Base-by-base conservation (phyloP, 805 yeast species). In the Metschnikowia continentalis region DNA sequence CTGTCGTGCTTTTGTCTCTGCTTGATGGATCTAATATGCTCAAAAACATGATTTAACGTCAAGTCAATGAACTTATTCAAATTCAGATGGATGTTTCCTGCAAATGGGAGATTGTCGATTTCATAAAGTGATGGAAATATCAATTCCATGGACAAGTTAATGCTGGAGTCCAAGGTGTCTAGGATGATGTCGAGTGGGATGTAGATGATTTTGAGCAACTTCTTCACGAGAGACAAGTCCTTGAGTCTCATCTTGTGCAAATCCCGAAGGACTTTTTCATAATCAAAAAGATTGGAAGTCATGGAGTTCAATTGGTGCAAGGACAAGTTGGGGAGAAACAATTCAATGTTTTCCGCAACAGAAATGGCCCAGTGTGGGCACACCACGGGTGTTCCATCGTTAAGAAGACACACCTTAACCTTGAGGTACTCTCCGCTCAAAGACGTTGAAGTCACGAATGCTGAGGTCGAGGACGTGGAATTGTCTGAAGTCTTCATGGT, bases 401-500 rank as follows among this genome's bases (percentile, higher is more conserved):
- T 78, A 20, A 92, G 76, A 30, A 86, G 65, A 52, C 89, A 86
- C 1, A 92, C 83, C 52, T 79, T 81, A 17, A 88, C 69, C 42
- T 86, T 78, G 39, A 83, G 74, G 63, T 90, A 94, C 49, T 81
- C 84, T 13, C 98, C 98, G 22, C 84, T 79, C 48, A 94, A 72
- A 1, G 97, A 90, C 0, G 97, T 90, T 0, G 96, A 90, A 0
- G 97, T 91, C 14, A 92, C 96, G 62, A 89, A 82, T 13, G 94
- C 84, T 38, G 84, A 76, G 13, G 57, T 52, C 30, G 49, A 47
- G 6, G 59, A 49, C 10, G 46, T 35, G n/a, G 56, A 52, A 10
- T 54, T 49, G 7, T 57, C 49, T 26, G 49, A 47, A 36, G 15
- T 22, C n/a, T 46, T 36, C 13, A 39, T 40, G 15, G 55, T 22